Evolutionary conservation across 768 basidiomycete genomes (phyloP), one percentile per base, ranked within the genome.

Genomic region (Auricularia auricula-judae): DNA sequence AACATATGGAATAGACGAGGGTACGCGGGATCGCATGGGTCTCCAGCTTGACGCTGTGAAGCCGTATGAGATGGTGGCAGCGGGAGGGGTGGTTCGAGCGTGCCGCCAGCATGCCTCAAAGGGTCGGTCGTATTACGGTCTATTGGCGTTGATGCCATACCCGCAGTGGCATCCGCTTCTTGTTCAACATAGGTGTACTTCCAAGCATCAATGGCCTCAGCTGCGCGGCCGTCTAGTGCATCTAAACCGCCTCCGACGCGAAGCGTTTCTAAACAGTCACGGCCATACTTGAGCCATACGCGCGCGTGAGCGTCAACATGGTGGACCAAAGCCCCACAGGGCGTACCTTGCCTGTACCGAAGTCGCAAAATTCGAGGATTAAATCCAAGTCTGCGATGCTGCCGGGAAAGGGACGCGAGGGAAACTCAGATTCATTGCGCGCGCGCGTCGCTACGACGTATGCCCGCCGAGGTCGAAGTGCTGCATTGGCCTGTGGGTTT

Each of bases 1-100:
- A 80, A 81, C 71, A 80, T 80, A 74, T 81, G 80, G 72, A 80
- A 80, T 16, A 81, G 71, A 18, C 77, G 69, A 10, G 79, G 79
- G 67, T 77, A 75, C 34, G 73, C 72, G 3, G 79, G 77, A 65
- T 80, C 79, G 71, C 80, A 81, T 1, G 79, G 73, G 65, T 54
- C 18, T 36, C 58, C 3, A 69, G 68, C 39, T 14, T 42, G 7
- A 14, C 39, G 33, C 16, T 29, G 29, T 11, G 33, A 21, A 18
- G 36, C 43, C 18, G 29, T 39, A 23, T 18, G 4, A 4, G 62
- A 10, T 39, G 23, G 61, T 11, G 36, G 33, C 18, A 36, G 42
- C 12, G 42, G 3, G 33, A n/a, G 14, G n/a, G 62, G 35, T 4
- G 21, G 62, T 18, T 62, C 33, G 4, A 33, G 14, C 14, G 29